A percentile compares a stretch with the other conserved stretches of the same genome.
These are phyloP conservation scores for Theileria parva DNA, from an alignment of 169 alveolate species.

Conservation along the genomic window DNA sequence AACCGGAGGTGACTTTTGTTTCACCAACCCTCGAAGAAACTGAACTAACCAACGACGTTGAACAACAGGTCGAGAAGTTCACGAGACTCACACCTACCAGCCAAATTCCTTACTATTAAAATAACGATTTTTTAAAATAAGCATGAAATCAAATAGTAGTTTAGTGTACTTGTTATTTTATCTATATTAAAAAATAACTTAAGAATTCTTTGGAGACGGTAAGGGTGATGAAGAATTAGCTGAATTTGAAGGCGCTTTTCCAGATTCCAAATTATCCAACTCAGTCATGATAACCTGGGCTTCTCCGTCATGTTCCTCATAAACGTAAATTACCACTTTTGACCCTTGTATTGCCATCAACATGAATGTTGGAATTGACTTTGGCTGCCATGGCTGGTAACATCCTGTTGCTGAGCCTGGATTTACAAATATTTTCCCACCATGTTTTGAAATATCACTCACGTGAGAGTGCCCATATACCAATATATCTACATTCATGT, in stretches of 20 bases:
- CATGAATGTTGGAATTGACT: slow-evolving; percentile 77
- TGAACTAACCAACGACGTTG: slow-evolving; percentile 90
- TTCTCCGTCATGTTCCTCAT: slow-evolving; percentile 80
- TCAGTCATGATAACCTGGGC: slow-evolving; percentile 80
- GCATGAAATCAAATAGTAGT: neutral
- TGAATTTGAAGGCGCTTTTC: neutral
- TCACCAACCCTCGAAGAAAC: slow-evolving; percentile 92
- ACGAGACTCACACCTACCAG: slow-evolving; percentile 80
- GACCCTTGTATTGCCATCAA: slow-evolving; percentile 76
- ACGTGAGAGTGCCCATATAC: slow-evolving; percentile 91
- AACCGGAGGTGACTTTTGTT: slow-evolving; percentile 87
- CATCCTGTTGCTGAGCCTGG: slow-evolving; percentile 95
- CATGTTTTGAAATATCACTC: slow-evolving; percentile 76
- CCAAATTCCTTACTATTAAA: slow-evolving; percentile 50
- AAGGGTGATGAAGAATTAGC: slow-evolving; percentile 14
- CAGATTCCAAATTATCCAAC: slow-evolving; percentile 52
- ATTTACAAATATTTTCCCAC: slow-evolving; percentile 89
- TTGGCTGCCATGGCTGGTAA: slow-evolving; percentile 83
- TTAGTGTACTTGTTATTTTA: neutral
- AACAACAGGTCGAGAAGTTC: slow-evolving; percentile 89
- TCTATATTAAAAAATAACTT: neutral
- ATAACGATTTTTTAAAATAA: neutral
- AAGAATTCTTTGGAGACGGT: slow-evolving; percentile 17
- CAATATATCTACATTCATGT: slow-evolving; percentile 86
- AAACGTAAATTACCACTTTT: slow-evolving; percentile 73